phyloP scores from a whole-genome alignment of 2,329 filamentous ascomycete species.

The Dothideomycetes sp. region DNA sequence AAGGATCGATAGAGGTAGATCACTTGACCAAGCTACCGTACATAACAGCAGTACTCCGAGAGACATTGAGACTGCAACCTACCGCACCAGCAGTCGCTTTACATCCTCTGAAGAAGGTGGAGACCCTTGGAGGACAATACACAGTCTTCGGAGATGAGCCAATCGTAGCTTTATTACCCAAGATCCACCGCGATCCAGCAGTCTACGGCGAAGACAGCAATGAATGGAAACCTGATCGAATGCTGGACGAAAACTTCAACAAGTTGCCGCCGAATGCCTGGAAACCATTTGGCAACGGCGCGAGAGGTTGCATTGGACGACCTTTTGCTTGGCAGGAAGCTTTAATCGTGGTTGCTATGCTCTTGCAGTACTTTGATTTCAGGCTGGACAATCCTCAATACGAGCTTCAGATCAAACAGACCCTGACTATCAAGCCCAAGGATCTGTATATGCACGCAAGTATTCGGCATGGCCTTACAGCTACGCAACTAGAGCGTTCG shows the following conservation, averaged over 20 bases:
- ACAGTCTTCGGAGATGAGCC: conserved; percentile 41
- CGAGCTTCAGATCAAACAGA: conserved; percentile 42
- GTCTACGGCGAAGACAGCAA: conserved; percentile 56
- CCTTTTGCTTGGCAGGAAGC: conserved; percentile 68
- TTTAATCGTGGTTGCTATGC: conserved; percentile 47
- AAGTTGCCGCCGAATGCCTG: conserved; percentile 21
- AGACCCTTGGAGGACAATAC: conserved; percentile 51
- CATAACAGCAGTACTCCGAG: conserved; percentile 53
- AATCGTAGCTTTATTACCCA: conserved; percentile 39
- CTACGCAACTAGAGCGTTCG: conserved; percentile 29
- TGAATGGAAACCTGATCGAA: conserved; percentile 59
- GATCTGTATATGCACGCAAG: conserved; percentile 51
- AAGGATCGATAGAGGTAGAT: conserved; percentile 44
- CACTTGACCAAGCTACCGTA: conserved; percentile 57
- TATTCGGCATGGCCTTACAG: conserved; percentile 39
- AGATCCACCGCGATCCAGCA: conserved; percentile 49
- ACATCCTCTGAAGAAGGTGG: conserved; percentile 38
- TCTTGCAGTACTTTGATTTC: conserved; percentile 64
- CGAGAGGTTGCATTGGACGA: conserved; percentile 59
- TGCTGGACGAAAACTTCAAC: conserved; percentile 59
- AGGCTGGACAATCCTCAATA: conserved; percentile 51
- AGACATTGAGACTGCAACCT: conserved; percentile 50
- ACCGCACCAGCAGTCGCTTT: conserved; percentile 50
- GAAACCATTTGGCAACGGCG: conserved; percentile 61
- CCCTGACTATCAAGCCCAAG: conserved; percentile 52